phyloP scores from a whole-genome alignment of 2,329 filamentous ascomycete genomes.

The Xylariaceae sp. region DNA sequence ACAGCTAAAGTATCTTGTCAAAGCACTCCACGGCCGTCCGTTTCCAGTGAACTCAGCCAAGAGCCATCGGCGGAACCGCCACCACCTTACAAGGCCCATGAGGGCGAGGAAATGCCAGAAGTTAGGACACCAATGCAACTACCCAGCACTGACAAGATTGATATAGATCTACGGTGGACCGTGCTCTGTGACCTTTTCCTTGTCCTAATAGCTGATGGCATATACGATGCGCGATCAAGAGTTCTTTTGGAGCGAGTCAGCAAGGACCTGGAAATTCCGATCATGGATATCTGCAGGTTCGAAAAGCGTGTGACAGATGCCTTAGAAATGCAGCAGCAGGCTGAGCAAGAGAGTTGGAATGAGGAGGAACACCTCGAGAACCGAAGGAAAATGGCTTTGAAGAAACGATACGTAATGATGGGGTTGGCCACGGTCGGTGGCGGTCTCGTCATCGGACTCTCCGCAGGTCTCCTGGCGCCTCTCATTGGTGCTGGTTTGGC shows the following conservation, averaged over 20 bases:
- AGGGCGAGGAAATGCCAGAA: conserved; percentile 66
- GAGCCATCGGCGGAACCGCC: conserved; percentile 48
- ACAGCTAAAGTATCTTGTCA: conserved; percentile 22
- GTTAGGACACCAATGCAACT: conserved; percentile 80
- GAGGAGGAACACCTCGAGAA: conserved; percentile 90
- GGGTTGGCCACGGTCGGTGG: conserved; percentile 93
- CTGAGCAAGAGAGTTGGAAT: conserved; percentile 95
- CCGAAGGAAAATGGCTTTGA: conserved; percentile 74
- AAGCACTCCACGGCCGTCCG: conserved; percentile 29
- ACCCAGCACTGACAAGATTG: conserved; percentile 74
- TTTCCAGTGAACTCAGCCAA: conserved; percentile 30
- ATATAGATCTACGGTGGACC: conserved; percentile 96
- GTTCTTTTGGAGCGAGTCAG: conserved; percentile 79
- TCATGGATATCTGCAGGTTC: conserved; percentile 92
- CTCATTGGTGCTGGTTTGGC: conserved; percentile 91
- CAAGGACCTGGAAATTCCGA: conserved; percentile 70
- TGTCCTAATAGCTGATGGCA: conserved; percentile 89
- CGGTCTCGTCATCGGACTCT: conserved; percentile 89
- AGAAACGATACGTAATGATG: conserved; percentile 87
- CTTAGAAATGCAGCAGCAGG: conserved; percentile 93
- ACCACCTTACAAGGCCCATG: conserved; percentile 57
- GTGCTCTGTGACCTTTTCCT: conserved; percentile 94
- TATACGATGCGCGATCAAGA: conserved; percentile 85
- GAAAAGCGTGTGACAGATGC: conserved; percentile 97
- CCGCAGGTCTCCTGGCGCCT: conserved; percentile 83